Base-by-base conservation (phyloP, 345 rosid genomes). In the Boechera divaricarpa region DNA sequence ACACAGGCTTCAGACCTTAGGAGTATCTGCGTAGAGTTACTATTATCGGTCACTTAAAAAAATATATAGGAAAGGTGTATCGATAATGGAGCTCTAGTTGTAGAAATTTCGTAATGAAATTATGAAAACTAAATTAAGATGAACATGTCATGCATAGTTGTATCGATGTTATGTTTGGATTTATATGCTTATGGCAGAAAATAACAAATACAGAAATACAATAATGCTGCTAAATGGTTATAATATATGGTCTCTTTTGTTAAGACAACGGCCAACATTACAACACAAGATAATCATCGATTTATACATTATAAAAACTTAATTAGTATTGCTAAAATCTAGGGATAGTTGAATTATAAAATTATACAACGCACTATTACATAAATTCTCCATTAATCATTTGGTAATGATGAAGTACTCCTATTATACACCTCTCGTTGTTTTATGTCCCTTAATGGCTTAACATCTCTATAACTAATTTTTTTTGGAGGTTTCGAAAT, bases 271-370 rank as follows among this genome's bases (percentile, higher is more conserved):
- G 64, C 81, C 76, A 77, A 64, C 72, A 71, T 35, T 70, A 63
- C 10, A 55, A 28, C 42, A 55, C 54, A 64, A 71, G 31, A 51
- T 72, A 61, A 52, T 78, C 68, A 71, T 66, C 73, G 49, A 58
- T 57, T 49, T 48, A 39, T 58, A 47, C 47, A 47, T 38, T 32
- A 58, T 28, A n/a, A 58, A 58, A 57, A 16, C 56, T 72, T 58
- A 33, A 41, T 24, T 39, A 59, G 8, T 33, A 44, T 39, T 66
- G 73, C 81, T 72, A 78, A 78, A 78, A 78, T 72, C 73, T 72
- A 78, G 81, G 77, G 73, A 41, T 58, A 66, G 77, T 72, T 72
- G 73, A 66, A 53, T 65, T 65, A 72, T 66, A 72, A 71, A 71
- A 65, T 1, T 29, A 64, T 3, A 70, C 8, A 39, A 41, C 72